Evolutionary conservation across 192 early-diverging fungal species (phyloP).

Genomic region (Piromyces finnis): DNA sequence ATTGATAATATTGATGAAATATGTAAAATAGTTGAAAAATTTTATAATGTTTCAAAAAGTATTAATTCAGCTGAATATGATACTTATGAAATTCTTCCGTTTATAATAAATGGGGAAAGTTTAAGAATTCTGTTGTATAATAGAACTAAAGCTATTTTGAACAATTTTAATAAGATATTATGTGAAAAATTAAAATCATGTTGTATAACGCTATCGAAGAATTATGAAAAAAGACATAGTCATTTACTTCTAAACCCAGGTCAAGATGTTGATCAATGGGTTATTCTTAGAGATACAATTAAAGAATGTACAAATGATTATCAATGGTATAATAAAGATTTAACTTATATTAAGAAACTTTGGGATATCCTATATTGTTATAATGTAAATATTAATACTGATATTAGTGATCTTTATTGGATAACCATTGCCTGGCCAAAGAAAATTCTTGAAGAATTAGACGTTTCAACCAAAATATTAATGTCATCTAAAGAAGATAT

Average conservation of each 20-base stretch:
- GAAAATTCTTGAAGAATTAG: neutral
- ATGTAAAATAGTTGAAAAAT: neutral
- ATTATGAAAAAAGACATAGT: neutral
- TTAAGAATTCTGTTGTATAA: neutral
- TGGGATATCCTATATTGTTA: neutral
- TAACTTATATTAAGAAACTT: neutral
- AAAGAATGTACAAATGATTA: neutral
- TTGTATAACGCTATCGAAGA: neutral
- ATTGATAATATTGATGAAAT: neutral
- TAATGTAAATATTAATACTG: neutral
- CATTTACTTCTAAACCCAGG: neutral
- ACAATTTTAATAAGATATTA: neutral
- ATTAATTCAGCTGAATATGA: neutral
- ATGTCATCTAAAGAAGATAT: neutral
- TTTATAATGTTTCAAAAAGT: neutral
- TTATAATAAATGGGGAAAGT: neutral
- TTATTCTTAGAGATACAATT: neutral
- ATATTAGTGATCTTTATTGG: neutral
- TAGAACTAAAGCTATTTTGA: neutral
- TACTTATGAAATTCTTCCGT: neutral
- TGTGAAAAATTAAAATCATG: neutral
- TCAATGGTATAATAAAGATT: neutral
- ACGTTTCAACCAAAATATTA: neutral
- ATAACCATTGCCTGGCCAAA: neutral
- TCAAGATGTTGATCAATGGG: neutral